Percentiles rank a stretch among this genome's conserved stretches.
Conservation (phyloP, 441 rosid genomes). For the Isatis lusitanica region DNA sequence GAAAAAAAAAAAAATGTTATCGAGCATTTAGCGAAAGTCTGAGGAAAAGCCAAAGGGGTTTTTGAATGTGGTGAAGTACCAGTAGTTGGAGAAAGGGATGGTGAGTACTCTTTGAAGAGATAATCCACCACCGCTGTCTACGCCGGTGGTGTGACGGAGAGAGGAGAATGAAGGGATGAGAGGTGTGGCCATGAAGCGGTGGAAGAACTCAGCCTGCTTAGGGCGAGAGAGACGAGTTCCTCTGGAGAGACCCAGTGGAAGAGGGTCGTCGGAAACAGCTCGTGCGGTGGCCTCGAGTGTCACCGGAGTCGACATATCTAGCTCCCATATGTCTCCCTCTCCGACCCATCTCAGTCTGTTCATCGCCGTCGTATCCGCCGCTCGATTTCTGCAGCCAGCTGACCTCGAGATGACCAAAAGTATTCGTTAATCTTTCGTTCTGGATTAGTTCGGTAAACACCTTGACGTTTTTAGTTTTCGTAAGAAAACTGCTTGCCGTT, state of each 20-base stretch:
- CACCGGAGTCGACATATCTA: conserved; percentile 70
- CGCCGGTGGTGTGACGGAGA: conserved; percentile 3
- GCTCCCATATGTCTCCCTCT: conserved; percentile 86
- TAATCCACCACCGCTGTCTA: conserved; percentile 36
- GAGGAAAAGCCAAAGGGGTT: background rate
- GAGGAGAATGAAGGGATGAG: conserved; percentile 66
- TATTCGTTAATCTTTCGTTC: background rate
- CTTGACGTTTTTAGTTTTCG: conserved; percentile 5
- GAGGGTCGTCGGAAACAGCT: conserved; percentile 61
- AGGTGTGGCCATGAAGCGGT: conserved; percentile 84
- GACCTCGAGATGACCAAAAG: conserved; percentile 30
- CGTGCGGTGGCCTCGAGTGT: conserved; percentile 77
- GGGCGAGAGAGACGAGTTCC: conserved; percentile 69
- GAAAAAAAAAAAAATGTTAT: background rate
- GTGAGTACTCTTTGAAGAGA: conserved; percentile 68
- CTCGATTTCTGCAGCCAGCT: conserved; percentile 17
- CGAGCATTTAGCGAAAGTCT: background rate
- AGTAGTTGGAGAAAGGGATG: conserved; percentile 59
- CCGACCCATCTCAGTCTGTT: conserved; percentile 73
- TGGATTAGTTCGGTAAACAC: background rate
- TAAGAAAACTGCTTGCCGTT: background rate
- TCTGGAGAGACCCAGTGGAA: conserved; percentile 74
- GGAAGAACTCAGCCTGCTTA: conserved; percentile 79
- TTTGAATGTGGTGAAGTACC: conserved; percentile 41
- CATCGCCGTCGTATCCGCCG: conserved; percentile 43